A percentile compares a stretch with the other conserved stretches of the same genome.
Conservation (phyloP, 805 yeast genomes). For the Cyberlindnera petersonii region DNA sequence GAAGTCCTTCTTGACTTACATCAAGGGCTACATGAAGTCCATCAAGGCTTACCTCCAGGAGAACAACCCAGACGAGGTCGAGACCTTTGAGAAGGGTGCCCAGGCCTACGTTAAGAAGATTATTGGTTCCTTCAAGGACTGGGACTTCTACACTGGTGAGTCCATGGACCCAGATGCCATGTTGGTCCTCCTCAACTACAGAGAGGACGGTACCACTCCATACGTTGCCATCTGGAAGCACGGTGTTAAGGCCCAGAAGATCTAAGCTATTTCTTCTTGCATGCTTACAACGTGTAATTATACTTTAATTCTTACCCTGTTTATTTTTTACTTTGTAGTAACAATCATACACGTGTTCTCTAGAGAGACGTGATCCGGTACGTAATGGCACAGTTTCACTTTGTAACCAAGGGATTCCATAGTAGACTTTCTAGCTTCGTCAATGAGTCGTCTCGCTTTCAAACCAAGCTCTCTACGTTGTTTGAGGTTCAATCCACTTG, state of each 20-base stretch:
- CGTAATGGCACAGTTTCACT: constrained; percentile 57
- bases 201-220: constrained; percentile 99
- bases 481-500: constrained; percentile 39
- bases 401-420: constrained; percentile 37
- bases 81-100: constrained; percentile 96
- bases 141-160: constrained; percentile 99
- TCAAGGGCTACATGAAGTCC: constrained; percentile 98
- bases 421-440: constrained; percentile 61
- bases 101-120: constrained; percentile 94
- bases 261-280: constrained; percentile 45
- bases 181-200: constrained; percentile 97
- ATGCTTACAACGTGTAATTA: background rate
- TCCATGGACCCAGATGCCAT: constrained; percentile 99
- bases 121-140: constrained; percentile 92
- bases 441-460: constrained; percentile 67
- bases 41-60: constrained; percentile 90
- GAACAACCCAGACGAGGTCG: constrained; percentile 80
- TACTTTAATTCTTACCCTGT: constrained; percentile 2
- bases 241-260: constrained; percentile 86
- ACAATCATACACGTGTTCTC: constrained; percentile 63
- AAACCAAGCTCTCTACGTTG: constrained; percentile 62
- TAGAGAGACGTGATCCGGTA: constrained; percentile 50
- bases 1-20: constrained; percentile 94
- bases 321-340: constrained; percentile 6
- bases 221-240: constrained; percentile 98